Evolutionary conservation across 2,329 filamentous ascomycete genomes (phyloP), one percentile per base, ranked within the genome.

Genomic region (Graphium sp.): DNA sequence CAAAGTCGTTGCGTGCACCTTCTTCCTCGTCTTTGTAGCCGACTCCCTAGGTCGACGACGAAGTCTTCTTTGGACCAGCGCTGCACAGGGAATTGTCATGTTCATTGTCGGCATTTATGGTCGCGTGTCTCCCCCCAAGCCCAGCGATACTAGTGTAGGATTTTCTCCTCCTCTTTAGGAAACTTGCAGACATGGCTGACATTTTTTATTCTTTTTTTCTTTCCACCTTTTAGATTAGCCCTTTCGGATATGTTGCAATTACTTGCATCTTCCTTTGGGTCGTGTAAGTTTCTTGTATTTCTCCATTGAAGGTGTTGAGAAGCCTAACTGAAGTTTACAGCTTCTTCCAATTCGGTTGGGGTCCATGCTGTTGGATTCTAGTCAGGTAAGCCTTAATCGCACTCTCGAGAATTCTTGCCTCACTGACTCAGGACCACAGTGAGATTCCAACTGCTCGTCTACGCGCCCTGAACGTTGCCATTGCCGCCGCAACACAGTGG

Each of bases 201-300:
- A n/a, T n/a, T n/a, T n/a, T n/a, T n/a, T n/a, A n/a, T n/a, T n/a
- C n/a, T n/a, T 26, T 24, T 9, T 18, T 19, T 12, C n/a, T 17
- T 22, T 13, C 8, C 16, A 6, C 14, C 15, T 12, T 9, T 1
- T n/a, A 53, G 48, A 53, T 80, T 9, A 66, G 73, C 2, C 55
- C 67, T 0, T 73, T 77, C 3, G 76, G 76, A 17, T 80, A 80
- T 41, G 60, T 77, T 17, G 74, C 76, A 3, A 64, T 81, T 2
- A 63, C 75, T 15, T 76, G 69, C 44, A 76, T 82, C 33, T 83
- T 74, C 53, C 56, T 81, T 12, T 82, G 79, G 49, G 76, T 74
- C 0, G 66, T 38, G n/a, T n/a, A n/a, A n/a, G n/a, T n/a, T n/a
- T n/a, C n/a, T n/a, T n/a, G n/a, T n/a, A n/a, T n/a, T n/a, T n/a